These are phyloP conservation scores for Verticillium dahliae DNA, from an alignment of 2,329 filamentous ascomycete genomes.

Conservation along the genomic window DNA sequence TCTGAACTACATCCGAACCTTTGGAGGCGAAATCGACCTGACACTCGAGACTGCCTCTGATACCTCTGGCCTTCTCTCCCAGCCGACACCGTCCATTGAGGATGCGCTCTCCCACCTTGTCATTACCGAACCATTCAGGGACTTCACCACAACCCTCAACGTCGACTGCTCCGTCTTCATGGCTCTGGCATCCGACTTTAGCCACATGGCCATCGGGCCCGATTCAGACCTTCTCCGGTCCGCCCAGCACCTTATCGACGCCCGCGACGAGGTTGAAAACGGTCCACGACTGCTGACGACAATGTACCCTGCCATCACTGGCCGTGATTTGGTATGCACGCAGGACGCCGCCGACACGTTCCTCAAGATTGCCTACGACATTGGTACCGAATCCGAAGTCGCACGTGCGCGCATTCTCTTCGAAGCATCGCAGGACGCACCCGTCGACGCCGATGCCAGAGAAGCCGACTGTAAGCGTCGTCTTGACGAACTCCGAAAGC, in stretches of 20 bases:
- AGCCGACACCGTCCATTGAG: slow-evolving; percentile 15
- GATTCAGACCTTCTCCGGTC: slow-evolving; percentile 17
- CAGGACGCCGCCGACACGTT: slow-evolving; percentile 30
- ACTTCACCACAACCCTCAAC: slow-evolving; percentile 28
- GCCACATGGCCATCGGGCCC: slow-evolving; percentile 24
- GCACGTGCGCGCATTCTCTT: slow-evolving; percentile 25
- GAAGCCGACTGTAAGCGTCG: background rate
- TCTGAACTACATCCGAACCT: slow-evolving; percentile 20
- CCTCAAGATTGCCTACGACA: slow-evolving; percentile 23
- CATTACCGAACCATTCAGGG: slow-evolving; percentile 18
- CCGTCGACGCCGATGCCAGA: slow-evolving; percentile 5
- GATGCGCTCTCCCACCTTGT: slow-evolving; percentile 22
- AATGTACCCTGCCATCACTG: slow-evolving; percentile 26
- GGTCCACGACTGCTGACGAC: slow-evolving; percentile 11
- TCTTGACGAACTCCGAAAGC: slow-evolving; percentile 21
- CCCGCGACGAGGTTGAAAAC: slow-evolving; percentile 19
- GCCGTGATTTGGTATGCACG: slow-evolving; percentile 28
- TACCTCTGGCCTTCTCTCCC: slow-evolving; percentile 16
- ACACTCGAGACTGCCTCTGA: slow-evolving; percentile 18
- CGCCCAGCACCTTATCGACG: slow-evolving; percentile 26
- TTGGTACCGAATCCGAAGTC: slow-evolving; percentile 29
- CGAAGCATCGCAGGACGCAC: slow-evolving; percentile 5
- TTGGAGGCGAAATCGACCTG: slow-evolving; percentile 23
- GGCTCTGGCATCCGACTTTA: slow-evolving; percentile 32
- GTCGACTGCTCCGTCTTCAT: slow-evolving; percentile 34